A percentile compares a stretch with the other conserved stretches of the same genome.
phyloP scores from a whole-genome alignment of 2,329 filamentous ascomycete genomes.

The Neofusicoccum cordaticola region DNA sequence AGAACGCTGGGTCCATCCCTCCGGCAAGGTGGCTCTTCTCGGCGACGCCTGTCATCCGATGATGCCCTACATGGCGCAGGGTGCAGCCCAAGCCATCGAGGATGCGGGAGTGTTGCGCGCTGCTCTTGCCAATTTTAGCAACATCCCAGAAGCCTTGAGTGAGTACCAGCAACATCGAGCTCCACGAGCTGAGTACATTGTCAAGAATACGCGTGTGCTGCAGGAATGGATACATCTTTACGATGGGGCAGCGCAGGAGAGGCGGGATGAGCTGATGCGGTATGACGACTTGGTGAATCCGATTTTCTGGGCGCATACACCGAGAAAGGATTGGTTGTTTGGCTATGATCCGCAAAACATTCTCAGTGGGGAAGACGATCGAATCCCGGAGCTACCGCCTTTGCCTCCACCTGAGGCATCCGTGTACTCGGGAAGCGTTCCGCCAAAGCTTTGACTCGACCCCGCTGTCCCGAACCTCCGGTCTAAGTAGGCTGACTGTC shows the following conservation, averaged over 20 bases:
- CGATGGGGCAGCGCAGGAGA: conserved; percentile 26
- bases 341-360: conserved; percentile 19
- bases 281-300: conserved; percentile 18
- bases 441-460: not conserved
- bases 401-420: not conserved
- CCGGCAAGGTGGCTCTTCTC: not conserved
- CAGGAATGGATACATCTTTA: conserved; percentile 33
- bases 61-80: conserved; percentile 16
- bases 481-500: not conserved
- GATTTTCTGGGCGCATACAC: conserved; percentile 29
- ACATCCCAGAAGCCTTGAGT: conserved; percentile 17
- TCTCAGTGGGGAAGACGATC: not conserved
- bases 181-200: conserved; percentile 26
- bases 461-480: not conserved
- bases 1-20: not conserved
- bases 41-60: conserved; percentile 11
- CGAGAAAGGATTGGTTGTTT: conserved; percentile 30
- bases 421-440: not conserved
- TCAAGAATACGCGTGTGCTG: conserved; percentile 30
- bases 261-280: conserved; percentile 27
- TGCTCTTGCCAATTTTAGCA: conserved; percentile 22
- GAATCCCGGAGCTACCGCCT: not conserved
- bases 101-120: conserved; percentile 54
- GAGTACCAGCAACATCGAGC: conserved; percentile 22
- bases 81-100: conserved; percentile 56